Percentiles rank a stretch among this genome's conserved stretches.
Evolutionary conservation across 495 filamentous ascomycete genomes (phyloP).

Genomic region (Neurospora sp.): DNA sequence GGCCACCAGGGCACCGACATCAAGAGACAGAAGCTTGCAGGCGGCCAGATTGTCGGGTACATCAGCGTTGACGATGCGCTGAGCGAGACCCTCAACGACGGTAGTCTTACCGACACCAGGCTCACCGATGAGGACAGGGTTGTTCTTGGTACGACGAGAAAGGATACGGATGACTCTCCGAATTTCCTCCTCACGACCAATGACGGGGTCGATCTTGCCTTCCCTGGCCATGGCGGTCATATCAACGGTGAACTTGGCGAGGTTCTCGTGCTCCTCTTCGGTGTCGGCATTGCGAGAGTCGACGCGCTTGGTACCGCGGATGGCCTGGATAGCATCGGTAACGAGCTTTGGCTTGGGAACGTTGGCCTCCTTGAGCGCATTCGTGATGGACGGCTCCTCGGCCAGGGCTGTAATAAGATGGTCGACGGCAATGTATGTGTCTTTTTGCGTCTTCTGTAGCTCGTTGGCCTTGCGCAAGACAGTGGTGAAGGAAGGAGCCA

Average conservation of each 20-base stretch:
- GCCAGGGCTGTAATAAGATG: conserved; percentile 77
- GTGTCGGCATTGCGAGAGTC: conserved; percentile 92
- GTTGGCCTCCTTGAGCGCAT: conserved; percentile 71
- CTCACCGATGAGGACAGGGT: conserved; percentile 87
- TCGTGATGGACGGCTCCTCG: conserved; percentile 67
- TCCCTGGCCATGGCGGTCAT: conserved; percentile 91
- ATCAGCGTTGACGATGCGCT: conserved; percentile 89
- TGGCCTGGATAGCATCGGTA: conserved; percentile 75
- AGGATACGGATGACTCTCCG: conserved; percentile 88
- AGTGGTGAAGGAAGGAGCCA: conserved; percentile 70
- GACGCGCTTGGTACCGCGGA: conserved; percentile 82
- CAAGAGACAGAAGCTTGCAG: conserved; percentile 86
- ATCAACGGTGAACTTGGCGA: conserved; percentile 96
- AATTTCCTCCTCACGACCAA: conserved; percentile 95
- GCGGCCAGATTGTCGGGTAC: conserved; percentile 91
- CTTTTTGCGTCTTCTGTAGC: conserved; percentile 91
- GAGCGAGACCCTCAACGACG: conserved; percentile 92
- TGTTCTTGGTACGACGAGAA: conserved; percentile 94
- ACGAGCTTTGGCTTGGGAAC: conserved; percentile 85
- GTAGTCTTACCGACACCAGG: conserved; percentile 98
- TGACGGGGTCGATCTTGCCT: conserved; percentile 96
- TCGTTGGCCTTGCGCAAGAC: conserved; percentile 75
- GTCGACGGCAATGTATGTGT: conserved; percentile 86
- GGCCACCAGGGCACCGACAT: conserved; percentile 89
- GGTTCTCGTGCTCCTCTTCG: conserved; percentile 81